A percentile compares a stretch with the other conserved stretches of the same genome.
These are phyloP conservation scores for Eucalyptus melliodora DNA, from an alignment of 345 rosid genomes.

Conservation along the genomic window DNA sequence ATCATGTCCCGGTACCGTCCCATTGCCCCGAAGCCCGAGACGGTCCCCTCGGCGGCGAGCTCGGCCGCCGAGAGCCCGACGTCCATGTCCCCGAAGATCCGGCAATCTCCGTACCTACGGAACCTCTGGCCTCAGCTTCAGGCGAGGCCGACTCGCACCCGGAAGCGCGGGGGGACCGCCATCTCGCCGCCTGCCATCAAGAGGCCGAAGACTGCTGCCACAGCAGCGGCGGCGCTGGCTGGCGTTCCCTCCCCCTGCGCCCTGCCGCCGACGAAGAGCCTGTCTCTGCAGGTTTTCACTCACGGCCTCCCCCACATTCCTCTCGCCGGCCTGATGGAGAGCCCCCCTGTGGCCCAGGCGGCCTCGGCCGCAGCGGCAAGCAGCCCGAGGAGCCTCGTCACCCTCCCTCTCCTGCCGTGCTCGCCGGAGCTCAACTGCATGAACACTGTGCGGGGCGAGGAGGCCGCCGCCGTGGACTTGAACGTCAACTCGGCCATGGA, in stretches of 20 bases:
- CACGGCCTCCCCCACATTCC: constrained; percentile 25
- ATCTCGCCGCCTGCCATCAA: constrained; percentile 37
- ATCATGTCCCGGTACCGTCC: constrained; percentile 91
- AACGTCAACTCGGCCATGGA: constrained; percentile 37
- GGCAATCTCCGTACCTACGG: constrained; percentile 68
- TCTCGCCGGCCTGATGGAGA: background rate
- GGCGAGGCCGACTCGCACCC: constrained; percentile 71
- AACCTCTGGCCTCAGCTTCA: constrained; percentile 83
- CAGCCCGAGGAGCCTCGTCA: constrained; percentile 36
- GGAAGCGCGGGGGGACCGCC: constrained; percentile 73
- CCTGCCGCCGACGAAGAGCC: background rate
- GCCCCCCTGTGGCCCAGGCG: background rate
- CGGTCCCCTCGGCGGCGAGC: background rate
- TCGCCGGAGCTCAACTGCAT: constrained; percentile 20
- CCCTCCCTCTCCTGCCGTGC: constrained; percentile 70
- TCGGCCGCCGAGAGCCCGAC: background rate
- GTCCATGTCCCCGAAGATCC: constrained; percentile 58
- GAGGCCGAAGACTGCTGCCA: constrained; percentile 17
- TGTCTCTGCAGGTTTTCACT: constrained; percentile 21
- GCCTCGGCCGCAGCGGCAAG: background rate
- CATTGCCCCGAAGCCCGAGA: constrained; percentile 83
- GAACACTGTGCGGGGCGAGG: constrained; percentile 8
- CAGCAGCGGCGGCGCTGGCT: background rate
- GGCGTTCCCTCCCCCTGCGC: background rate
- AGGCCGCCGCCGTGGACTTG: constrained; percentile 34